These are phyloP conservation scores for Elasticomyces elasticus DNA, from an alignment of 495 filamentous ascomycete genomes.

Conservation along the genomic window DNA sequence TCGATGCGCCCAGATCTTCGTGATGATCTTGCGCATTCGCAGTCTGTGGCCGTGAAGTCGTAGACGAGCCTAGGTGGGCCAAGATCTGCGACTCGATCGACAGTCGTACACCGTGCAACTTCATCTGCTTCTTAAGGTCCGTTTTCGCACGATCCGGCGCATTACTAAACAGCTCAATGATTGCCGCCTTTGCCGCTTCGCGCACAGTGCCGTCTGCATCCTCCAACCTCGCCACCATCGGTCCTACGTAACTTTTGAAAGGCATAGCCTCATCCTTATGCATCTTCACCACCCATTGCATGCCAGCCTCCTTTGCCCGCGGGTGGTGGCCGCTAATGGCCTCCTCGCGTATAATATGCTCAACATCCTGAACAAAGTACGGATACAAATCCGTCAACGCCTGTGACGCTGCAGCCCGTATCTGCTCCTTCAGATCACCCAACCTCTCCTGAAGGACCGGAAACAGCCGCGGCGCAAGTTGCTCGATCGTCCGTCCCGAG, in stretches of 20 bases:
- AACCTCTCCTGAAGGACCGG: conserved; percentile 74
- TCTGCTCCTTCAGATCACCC: conserved; percentile 77
- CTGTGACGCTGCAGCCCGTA: conserved; percentile 58
- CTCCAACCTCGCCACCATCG: conserved; percentile 74
- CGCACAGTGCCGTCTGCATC: conserved; percentile 80
- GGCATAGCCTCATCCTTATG: conserved; percentile 62
- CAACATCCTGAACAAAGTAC: conserved; percentile 57
- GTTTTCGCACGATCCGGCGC: conserved; percentile 76
- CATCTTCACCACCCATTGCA: conserved; percentile 76
- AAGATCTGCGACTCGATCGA: conserved; percentile 73
- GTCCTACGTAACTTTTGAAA: conserved; percentile 73
- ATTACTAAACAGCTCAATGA: conserved; percentile 79
- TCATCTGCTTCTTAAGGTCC: conserved; percentile 74
- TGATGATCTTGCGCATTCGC: conserved; percentile 1
- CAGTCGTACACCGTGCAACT: conserved; percentile 67
- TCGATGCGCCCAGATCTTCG: conserved; percentile 23
- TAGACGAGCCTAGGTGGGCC: conserved; percentile 40
- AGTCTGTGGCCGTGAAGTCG: conserved; percentile 39
- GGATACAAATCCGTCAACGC: conserved; percentile 66
- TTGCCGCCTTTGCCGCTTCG: conserved; percentile 66
- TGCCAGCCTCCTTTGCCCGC: conserved; percentile 67
- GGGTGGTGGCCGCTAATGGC: conserved; percentile 72
- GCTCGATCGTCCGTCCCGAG: conserved; percentile 53
- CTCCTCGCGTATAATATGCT: conserved; percentile 64
- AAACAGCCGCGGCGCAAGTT: conserved; percentile 48